Base-by-base conservation (phyloP, 768 basidiomycete genomes). In the Xerocomus spinulosus region DNA sequence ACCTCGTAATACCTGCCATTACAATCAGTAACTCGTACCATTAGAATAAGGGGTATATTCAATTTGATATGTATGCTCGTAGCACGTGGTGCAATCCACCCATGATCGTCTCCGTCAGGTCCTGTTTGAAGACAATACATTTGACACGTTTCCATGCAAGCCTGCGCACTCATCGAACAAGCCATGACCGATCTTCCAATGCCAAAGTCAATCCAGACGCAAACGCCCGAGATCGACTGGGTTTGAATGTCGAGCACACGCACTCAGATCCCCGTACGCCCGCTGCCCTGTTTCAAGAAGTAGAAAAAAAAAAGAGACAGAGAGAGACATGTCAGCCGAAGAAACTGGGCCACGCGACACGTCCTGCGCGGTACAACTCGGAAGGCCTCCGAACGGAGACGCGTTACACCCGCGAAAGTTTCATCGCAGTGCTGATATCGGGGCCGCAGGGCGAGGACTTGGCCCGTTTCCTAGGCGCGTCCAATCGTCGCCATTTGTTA, bases 241-340 rank as follows among this genome's bases (percentile, higher is more conserved):
- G 49, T 55, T 58, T 59, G 18, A 55, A 58, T 41, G 42, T 41
- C 17, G 38, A n/a, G 30, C 15, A n/a, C 37, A 8, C n/a, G 10
- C 33, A 34, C 33, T 23, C 55, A 39, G 32, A 34, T 34, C 38
- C 28, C 28, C 30, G 39, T 26, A 20, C 14, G n/a, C n/a, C n/a
- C n/a, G n/a, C 23, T 17, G 57, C 61, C 59, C 61, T 63, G 59
- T 60, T 60, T 63, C 61, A 60, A 39, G 10, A 28, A 28, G 10
- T n/a, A 28, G 10, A 28, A 28, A 10, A 28, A 28, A 28, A 28
- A 28, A 28, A 28, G 26, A 28, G 10, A 28, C 6, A 10, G 10
- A 28, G 26, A 28, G 26, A 28, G 10, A 21, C 3, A 2, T 10
- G 14, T 2, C 49, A 47, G 51, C 49, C 45, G 37, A 45, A 23